Evolutionary conservation across 768 basidiomycete species (phyloP), one percentile per base, ranked within the genome.

Genomic region (Boletellus ananas): DNA sequence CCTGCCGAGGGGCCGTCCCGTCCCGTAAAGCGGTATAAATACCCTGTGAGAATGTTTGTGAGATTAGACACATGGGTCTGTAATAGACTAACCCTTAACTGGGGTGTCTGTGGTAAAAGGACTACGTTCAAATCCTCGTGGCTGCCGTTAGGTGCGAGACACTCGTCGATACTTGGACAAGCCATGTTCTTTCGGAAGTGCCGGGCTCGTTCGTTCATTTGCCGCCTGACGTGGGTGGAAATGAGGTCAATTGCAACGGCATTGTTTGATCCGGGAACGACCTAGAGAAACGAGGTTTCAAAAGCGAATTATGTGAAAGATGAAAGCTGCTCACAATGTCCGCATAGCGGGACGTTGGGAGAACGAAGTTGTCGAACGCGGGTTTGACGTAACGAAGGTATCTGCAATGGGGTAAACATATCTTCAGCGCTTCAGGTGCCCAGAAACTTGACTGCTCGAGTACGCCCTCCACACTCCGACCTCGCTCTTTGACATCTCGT

Each of bases 371-470:
- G 66, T 98, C 96, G 59, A 86, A 95, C 4, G 92, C 83, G 5
- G 90, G 92, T 63, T 99, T 99, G 58, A 99, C 95, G 63, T 85
- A 94, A 27, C 93, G 87, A 20, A 97, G 79, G 63, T 96, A 96
- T 68, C 88, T 91, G 62, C n/a, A 25, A 49, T 27, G 3, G 13
- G 11, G 35, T 65, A 3, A 58, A 36, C 20, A 37, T 27, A 14
- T 41, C 37, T 34, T 36, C n/a, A 6, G 29, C 18, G 1, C 1
- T 29, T 29, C 12, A 37, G 10, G 4, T 2, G 10, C 12, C 23
- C 33, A 20, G 31, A 42, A 57, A 64, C 79, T 52, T 29, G 58
- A 90, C 87, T 96, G 94, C 60, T 94, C 90, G 10, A 97, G 78
- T 43, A 97, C 80, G 2, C 95, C 94, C 4, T 84, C 83, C 0